phyloP scores from a whole-genome alignment of 2,329 filamentous ascomycete genomes.

The Verticillium tricorpus region DNA sequence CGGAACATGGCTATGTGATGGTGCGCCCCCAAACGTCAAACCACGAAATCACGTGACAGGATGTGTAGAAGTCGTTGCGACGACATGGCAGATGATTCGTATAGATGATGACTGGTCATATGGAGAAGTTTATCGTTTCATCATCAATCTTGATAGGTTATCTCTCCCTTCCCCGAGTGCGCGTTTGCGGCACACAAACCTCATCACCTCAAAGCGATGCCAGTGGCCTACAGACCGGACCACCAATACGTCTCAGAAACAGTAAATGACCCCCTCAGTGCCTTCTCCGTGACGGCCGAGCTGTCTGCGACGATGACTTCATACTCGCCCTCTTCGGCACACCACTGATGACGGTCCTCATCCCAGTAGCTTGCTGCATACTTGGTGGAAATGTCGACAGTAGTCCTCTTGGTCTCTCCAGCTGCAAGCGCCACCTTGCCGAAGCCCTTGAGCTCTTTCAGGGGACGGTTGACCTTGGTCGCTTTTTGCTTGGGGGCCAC shows the following conservation, averaged over 20 bases:
- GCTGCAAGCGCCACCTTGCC: slow-evolving; percentile 53
- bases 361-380: slow-evolving; percentile 68
- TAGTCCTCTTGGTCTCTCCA: slow-evolving; percentile 53
- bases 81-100: no score
- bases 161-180: no score
- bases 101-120: no score
- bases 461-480: slow-evolving; percentile 40
- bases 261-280: slow-evolving; percentile 48
- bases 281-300: slow-evolving; percentile 42
- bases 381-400: slow-evolving; percentile 56
- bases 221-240: slow-evolving; percentile 49
- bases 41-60: no score
- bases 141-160: no score
- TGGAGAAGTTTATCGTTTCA: no score
- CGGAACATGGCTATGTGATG: no score
- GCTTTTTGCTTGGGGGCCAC: slow-evolving; percentile 42
- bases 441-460: slow-evolving; percentile 56
- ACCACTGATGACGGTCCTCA: slow-evolving; percentile 62
- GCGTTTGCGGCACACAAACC: no score
- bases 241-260: slow-evolving; percentile 62
- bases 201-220: no score
- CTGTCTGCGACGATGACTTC: slow-evolving; percentile 57
- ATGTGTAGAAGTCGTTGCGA: no score
- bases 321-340: slow-evolving; percentile 61
- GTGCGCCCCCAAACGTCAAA: no score